These are phyloP conservation scores for Diaporthe caulivora DNA, from an alignment of 2,329 filamentous ascomycete species.

Conservation along the genomic window DNA sequence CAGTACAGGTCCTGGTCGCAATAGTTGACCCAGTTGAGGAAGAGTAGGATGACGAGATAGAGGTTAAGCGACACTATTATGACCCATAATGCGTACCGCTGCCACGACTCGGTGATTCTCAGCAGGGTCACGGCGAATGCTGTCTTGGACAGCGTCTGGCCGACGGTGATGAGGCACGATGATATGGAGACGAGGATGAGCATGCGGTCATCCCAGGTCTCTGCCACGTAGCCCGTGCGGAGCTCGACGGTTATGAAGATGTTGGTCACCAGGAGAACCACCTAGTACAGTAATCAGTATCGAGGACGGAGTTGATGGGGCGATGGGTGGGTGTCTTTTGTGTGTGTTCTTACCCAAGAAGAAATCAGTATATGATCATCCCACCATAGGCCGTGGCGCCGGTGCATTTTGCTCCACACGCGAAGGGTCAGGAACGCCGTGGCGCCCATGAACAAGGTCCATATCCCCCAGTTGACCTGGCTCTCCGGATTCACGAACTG, in stretches of 20 bases:
- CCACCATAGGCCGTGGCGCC: slow-evolving; percentile 37
- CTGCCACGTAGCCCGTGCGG: slow-evolving; percentile 61
- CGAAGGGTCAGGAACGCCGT: slow-evolving; percentile 42
- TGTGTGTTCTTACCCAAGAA: slow-evolving; percentile 41
- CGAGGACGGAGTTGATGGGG: not conserved
- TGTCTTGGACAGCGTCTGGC: slow-evolving; percentile 52
- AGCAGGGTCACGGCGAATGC: slow-evolving; percentile 54
- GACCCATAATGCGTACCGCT: slow-evolving; percentile 59
- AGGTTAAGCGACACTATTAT: slow-evolving; percentile 62
- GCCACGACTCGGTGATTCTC: slow-evolving; percentile 58
- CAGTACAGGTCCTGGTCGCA: slow-evolving; percentile 57
- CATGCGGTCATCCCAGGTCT: slow-evolving; percentile 64
- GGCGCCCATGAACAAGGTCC: slow-evolving; percentile 41
- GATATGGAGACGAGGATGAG: slow-evolving; percentile 63
- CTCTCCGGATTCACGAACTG: slow-evolving; percentile 38
- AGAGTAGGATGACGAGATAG: slow-evolving; percentile 59
- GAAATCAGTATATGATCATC: slow-evolving; percentile 43
- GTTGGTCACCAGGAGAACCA: slow-evolving; percentile 58
- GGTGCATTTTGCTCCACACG: slow-evolving; percentile 39
- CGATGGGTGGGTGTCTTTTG: not conserved
- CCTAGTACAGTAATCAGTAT: slow-evolving; percentile 44
- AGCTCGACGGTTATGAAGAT: slow-evolving; percentile 60
- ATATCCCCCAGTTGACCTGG: slow-evolving; percentile 41
- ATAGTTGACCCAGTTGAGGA: slow-evolving; percentile 63
- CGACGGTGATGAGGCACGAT: slow-evolving; percentile 53